Base-by-base conservation (phyloP, 441 rosid species). In the Euphorbia neoarborescens region DNA sequence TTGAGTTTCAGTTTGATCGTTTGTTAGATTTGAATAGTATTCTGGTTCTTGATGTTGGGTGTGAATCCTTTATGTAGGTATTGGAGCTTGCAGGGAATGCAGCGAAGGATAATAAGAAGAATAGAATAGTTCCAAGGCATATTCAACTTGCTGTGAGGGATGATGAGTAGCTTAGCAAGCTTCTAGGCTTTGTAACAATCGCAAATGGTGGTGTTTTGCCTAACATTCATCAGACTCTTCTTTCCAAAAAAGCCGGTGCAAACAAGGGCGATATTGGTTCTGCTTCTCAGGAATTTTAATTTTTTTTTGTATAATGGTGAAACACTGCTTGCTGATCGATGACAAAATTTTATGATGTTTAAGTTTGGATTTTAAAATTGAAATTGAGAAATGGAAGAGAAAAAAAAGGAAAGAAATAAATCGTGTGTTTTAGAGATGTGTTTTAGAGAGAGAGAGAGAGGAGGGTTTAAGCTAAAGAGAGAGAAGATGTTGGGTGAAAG, bases 141-240 rank as follows among this genome's bases (percentile, higher is more conserved):
- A 90, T 90, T 14, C 96, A 90, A 75, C 82, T 90, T 28, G 94
- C 94, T 0, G 94, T 90, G 74, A 86, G 96, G 68, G 87, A 88
- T 30, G 94, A 90, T 59, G 96, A 88, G 60, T 91, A 90, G 68
- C 65, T 90, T 4, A 90, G 93, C 73, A 90, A 88, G 68, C 94
- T 90, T 13, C 35, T 90, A 48, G 96, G 96, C 6, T 71, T 84
- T 0, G 96, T 90, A 5, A 90, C 93, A 4, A 88, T 90, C 67
- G 94, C 96, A 0, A 90, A 87, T 73, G 96, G 96, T 19, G 96
- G 96, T 32, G 96, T 90, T 0, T 74, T 90, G 67, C 96, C 96
- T 0, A 90, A 90, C 63, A 88, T 90, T 76, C 94, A 90, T 67
- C 85, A 80, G 75, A 87, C 69, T 0, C 90, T 90, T 19, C 80